These are phyloP conservation scores for Clarireedia homoeocarpa DNA, from an alignment of 2,329 filamentous ascomycete species.

Conservation along the genomic window DNA sequence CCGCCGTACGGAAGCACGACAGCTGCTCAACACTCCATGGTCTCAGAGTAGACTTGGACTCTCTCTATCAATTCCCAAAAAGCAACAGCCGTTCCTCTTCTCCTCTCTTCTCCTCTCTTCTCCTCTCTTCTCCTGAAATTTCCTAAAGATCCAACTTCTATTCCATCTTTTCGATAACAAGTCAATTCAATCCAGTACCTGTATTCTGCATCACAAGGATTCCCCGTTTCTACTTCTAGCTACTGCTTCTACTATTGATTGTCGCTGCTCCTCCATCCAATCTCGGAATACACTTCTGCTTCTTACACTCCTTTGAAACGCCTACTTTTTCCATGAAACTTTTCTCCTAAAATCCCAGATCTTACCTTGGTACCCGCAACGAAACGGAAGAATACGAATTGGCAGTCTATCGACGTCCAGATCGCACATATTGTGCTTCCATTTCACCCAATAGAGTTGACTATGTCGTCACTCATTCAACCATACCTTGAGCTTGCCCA, in stretches of 20 bases:
- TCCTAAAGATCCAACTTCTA: not conserved
- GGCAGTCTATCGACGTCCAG: constrained; percentile 19
- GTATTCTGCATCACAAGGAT: not conserved
- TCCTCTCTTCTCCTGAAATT: not conserved
- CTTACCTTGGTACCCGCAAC: not conserved
- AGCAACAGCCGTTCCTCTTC: not conserved
- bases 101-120: not conserved
- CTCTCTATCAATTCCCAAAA: too few relatives aligned
- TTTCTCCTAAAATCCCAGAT: constrained; percentile 16
- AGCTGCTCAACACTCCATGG: not conserved
- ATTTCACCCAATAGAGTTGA: constrained; percentile 5
- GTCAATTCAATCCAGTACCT: not conserved
- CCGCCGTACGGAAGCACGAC: too few relatives aligned
- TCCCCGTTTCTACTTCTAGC: not conserved
- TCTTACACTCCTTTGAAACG: constrained; percentile 18
- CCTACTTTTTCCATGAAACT: constrained; percentile 25
- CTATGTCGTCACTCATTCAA: constrained; percentile 22
- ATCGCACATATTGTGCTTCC: constrained; percentile 21
- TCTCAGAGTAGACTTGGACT: not conserved
- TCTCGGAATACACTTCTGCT: constrained; percentile 11
- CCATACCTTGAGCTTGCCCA: constrained; percentile 22
- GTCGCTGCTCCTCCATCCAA: constrained; percentile 4
- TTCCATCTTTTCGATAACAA: not conserved
- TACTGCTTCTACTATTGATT: not conserved
- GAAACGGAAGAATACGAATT: constrained; percentile 2